Base-by-base conservation (phyloP, 495 filamentous ascomycete genomes). In the Oidiodendron maius region DNA sequence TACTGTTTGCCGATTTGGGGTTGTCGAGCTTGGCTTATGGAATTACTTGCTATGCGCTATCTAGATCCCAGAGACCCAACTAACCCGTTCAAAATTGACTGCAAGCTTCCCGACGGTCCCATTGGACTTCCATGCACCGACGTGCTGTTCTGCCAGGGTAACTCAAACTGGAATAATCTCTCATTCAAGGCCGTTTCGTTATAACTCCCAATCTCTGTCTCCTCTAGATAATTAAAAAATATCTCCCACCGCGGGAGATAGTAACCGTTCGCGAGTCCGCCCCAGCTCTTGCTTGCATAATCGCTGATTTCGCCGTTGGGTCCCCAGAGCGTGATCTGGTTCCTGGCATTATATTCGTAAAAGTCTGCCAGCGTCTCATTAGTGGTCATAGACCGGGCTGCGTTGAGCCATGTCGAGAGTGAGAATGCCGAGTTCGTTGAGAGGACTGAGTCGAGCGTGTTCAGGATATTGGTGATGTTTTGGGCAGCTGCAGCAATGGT, bases 271-370 rank as follows among this genome's bases (percentile, higher is more conserved):
- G 77, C 64, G 1, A 79, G 52, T 4, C 73, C 73, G 32, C 63
- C 64, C 74, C 73, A 79, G 30, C 57, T 55, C 49, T 76, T 76
- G 0, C 65, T 69, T 1, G 71, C 71, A 49, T 77, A 77, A 52
- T 77, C 74, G 21, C 51, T 62, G 21, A 77, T 74, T 52, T 79
- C 56, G 10, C 74, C 71, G 2, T 52, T 54, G 0, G 74, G 75
- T 0, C 75, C 75, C 73, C 73, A 79, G 3, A 76, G 62, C 12
- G 74, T 77, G 44, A 77, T 67, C 48, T 77, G 73, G 47, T 77
- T 76, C 37, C 70, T 66, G 6, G 74, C 74, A 32, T 77, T 62
- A 50, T 74, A 76, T 47, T 74, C 72, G 45, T 68, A 63, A 51
- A 69, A 76, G 13, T 65, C 54, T 39, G 61, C 60, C 3, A 52